A percentile compares a stretch with the other conserved stretches of the same genome.
Evolutionary conservation across 2,329 filamentous ascomycete genomes (phyloP).

Genomic region (Graphilbum fragrans): DNA sequence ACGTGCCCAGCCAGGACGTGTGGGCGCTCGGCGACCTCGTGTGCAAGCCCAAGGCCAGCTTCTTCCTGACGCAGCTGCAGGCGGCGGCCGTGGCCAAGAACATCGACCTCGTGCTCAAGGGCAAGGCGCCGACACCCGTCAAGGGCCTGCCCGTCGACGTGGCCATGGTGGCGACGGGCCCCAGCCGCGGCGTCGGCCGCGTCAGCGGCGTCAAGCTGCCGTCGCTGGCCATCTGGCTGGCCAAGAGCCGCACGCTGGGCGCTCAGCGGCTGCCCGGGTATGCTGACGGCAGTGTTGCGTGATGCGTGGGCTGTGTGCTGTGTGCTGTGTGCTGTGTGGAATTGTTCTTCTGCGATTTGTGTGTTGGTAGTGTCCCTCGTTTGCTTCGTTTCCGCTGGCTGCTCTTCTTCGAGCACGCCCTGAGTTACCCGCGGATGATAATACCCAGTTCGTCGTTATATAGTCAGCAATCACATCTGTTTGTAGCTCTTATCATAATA

Average conservation of each 20-base stretch:
- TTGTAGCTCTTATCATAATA: too few species aligned
- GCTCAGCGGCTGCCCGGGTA: constrained; percentile 31
- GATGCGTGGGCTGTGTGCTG: constrained; percentile 3
- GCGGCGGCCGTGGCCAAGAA: constrained; percentile 41
- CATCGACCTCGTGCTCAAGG: constrained; percentile 32
- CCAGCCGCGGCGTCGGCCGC: constrained; percentile 36
- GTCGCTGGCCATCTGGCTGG: constrained; percentile 36
- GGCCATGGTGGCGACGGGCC: constrained; percentile 34
- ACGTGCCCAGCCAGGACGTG: constrained; percentile 22
- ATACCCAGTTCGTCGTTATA: too few species aligned
- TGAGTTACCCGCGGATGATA: too few species aligned
- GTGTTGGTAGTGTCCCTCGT: too few species aligned
- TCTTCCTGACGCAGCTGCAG: constrained; percentile 36
- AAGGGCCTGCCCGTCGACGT: constrained; percentile 37
- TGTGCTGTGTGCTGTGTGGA: not conserved
- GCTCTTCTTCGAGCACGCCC: too few species aligned
- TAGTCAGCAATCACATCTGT: too few species aligned
- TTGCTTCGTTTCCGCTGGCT: too few species aligned
- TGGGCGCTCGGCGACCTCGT: constrained; percentile 45
- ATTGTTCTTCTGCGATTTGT: not conserved
- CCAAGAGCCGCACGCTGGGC: constrained; percentile 40
- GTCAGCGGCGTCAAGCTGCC: constrained; percentile 30
- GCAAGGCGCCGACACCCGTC: constrained; percentile 28
- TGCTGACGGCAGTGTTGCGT: constrained; percentile 35
- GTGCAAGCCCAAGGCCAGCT: constrained; percentile 32